Conservation (phyloP, 345 rosid species). For the Eucalyptus albens region DNA sequence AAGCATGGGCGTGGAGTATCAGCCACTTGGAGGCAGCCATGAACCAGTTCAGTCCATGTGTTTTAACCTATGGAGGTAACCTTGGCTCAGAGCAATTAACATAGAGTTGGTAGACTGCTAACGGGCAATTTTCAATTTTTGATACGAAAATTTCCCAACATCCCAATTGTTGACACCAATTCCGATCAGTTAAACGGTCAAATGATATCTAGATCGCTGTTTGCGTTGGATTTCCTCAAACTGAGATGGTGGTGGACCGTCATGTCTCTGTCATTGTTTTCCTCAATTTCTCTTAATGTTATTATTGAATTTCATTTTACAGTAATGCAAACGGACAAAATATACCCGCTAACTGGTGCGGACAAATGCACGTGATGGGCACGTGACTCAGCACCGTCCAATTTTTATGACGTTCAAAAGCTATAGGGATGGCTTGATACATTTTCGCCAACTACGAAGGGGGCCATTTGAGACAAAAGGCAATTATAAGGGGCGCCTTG, state of each 20-base stretch:
- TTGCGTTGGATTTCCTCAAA: neutral
- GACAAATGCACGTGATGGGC: neutral
- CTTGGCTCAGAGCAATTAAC: neutral
- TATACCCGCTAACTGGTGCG: neutral
- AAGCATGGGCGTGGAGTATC: too few relatives aligned
- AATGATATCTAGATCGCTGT: neutral
- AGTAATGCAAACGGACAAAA: neutral
- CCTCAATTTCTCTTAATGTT: neutral
- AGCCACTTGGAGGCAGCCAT: too few relatives aligned
- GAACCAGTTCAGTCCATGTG: neutral
- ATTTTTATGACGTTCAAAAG: neutral
- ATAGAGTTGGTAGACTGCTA: neutral
- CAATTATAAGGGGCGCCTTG: neutral
- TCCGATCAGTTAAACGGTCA: neutral
- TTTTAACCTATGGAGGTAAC: neutral
- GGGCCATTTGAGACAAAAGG: neutral
- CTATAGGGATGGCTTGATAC: neutral
- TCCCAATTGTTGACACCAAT: neutral
- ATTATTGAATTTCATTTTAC: neutral
- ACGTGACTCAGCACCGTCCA: neutral
- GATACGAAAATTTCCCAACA: neutral
- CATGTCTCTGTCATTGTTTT: neutral
- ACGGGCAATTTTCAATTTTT: neutral
- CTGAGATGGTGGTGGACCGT: neutral
- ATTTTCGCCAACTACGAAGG: neutral